Conservation (phyloP, 2,329 filamentous ascomycete genomes). For the Fusarium domesticum region DNA sequence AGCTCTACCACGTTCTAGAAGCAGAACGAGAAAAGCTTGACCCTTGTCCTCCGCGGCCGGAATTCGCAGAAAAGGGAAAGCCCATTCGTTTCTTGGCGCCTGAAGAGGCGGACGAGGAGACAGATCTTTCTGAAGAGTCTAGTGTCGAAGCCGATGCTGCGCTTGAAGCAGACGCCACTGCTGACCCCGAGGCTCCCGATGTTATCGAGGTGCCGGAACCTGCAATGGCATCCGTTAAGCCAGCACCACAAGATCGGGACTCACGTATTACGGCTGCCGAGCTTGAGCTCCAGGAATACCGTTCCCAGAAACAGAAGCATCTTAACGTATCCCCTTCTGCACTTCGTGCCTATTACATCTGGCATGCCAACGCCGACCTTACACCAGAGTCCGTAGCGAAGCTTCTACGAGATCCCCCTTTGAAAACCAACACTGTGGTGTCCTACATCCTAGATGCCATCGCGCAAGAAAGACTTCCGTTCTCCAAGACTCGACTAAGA, state of each 20-base stretch:
- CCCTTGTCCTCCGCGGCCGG: slow-evolving; percentile 69
- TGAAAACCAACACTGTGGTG: slow-evolving; percentile 54
- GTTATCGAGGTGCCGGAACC: background rate
- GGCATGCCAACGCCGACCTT: slow-evolving; percentile 54
- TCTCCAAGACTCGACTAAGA: slow-evolving; percentile 44
- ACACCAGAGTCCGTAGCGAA: slow-evolving; percentile 48
- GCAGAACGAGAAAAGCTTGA: slow-evolving; percentile 61
- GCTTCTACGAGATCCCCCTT: slow-evolving; percentile 58
- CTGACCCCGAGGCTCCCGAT: background rate
- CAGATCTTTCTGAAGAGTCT: slow-evolving; percentile 28
- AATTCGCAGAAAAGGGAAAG: slow-evolving; percentile 62
- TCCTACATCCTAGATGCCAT: slow-evolving; percentile 59
- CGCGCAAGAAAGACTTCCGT: slow-evolving; percentile 48
- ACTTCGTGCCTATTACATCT: slow-evolving; percentile 62
- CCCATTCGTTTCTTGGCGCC: slow-evolving; percentile 55
- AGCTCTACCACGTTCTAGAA: slow-evolving; percentile 71
- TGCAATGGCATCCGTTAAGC: background rate
- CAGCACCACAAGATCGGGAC: slow-evolving; percentile 30
- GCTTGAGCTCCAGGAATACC: slow-evolving; percentile 37
- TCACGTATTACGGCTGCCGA: slow-evolving; percentile 45
- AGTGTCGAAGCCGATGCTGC: slow-evolving; percentile 28
- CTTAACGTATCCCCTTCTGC: slow-evolving; percentile 30
- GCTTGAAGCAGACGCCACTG: slow-evolving; percentile 2
- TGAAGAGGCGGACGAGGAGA: slow-evolving; percentile 32
- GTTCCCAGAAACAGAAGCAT: slow-evolving; percentile 24